phyloP scores from a whole-genome alignment of 2,329 filamentous ascomycete species.

The Purpureocillium lavendulum region DNA sequence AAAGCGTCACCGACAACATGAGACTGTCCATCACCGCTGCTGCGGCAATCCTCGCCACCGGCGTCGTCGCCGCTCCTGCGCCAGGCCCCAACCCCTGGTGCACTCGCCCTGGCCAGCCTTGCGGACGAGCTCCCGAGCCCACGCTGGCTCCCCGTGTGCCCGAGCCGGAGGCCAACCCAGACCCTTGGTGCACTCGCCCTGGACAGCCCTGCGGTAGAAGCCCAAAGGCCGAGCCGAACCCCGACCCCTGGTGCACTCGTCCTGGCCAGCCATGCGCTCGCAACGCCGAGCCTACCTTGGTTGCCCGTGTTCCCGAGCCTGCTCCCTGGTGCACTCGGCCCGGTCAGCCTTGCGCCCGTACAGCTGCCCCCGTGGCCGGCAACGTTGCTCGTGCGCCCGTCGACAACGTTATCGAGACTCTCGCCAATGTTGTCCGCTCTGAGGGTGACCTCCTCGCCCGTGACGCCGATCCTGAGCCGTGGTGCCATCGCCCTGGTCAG shows the following conservation, averaged over 20 bases:
- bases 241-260: slow-evolving; percentile 14
- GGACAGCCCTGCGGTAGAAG: slow-evolving; percentile 33
- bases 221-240: slow-evolving; percentile 15
- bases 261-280: slow-evolving; percentile 24
- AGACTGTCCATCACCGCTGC: slow-evolving; percentile 17
- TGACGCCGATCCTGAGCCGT: slow-evolving; percentile 7
- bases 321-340: slow-evolving; percentile 21
- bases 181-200: slow-evolving; percentile 22
- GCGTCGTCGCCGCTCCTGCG: slow-evolving; percentile 9
- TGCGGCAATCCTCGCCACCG: slow-evolving; percentile 13
- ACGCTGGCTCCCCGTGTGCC: background rate
- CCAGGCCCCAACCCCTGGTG: slow-evolving; percentile 14
- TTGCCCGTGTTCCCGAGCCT: slow-evolving; percentile 13
- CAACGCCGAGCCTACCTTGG: slow-evolving; percentile 8
- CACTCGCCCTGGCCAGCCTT: slow-evolving; percentile 15
- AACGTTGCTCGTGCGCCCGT: slow-evolving; percentile 23
- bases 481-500: slow-evolving; percentile 16
- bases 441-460: slow-evolving; percentile 19
- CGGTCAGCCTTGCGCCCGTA: slow-evolving; percentile 33
- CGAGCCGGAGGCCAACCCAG: slow-evolving; percentile 15
- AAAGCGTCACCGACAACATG: slow-evolving; percentile 10
- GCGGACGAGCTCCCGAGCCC: no score
- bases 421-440: slow-evolving; percentile 17
- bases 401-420: slow-evolving; percentile 6
- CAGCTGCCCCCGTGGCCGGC: slow-evolving; percentile 27